Evolutionary conservation across 306 rosid species (phyloP).

Genomic region (Albizia julibrissin): DNA sequence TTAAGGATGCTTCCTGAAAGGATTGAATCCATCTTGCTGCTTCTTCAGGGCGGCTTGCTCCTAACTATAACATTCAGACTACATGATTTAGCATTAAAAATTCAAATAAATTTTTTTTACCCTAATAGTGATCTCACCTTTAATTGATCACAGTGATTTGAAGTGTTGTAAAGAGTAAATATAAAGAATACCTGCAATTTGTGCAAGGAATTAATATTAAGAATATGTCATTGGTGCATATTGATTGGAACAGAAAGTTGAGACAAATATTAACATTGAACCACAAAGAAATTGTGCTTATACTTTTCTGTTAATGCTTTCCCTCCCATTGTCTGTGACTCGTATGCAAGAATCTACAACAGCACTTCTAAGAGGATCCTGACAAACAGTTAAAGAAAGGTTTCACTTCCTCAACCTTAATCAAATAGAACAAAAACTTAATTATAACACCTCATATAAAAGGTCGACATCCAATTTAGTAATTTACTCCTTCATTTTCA

Average conservation of each 20-base stretch:
- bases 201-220: conserved; percentile 25
- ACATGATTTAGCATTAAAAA: conserved; percentile 9
- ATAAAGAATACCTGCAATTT: conserved; percentile 73
- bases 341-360: conserved; percentile 79
- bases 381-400: conserved; percentile 27
- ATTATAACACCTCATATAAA: conserved; percentile 1
- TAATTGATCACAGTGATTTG: conserved; percentile 78
- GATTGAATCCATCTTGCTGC: conserved; percentile 95
- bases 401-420: conserved; percentile 22
- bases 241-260: conserved; percentile 25
- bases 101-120: conserved; percentile 18
- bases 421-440: conserved; percentile 23
- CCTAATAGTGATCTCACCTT: conserved; percentile 57
- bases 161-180: conserved; percentile 76
- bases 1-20: conserved; percentile 69
- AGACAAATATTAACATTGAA: background rate
- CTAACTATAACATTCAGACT: conserved; percentile 57
- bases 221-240: background rate
- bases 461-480: conserved; percentile 11
- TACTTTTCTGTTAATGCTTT: conserved; percentile 84
- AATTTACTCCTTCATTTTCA: background rate
- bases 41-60: conserved; percentile 94
- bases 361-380: conserved; percentile 90
- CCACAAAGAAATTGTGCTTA: conserved; percentile 6
- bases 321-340: conserved; percentile 84